Conservation (phyloP, 2,329 filamentous ascomycete species). For the Rasamsonia emersonii region DNA sequence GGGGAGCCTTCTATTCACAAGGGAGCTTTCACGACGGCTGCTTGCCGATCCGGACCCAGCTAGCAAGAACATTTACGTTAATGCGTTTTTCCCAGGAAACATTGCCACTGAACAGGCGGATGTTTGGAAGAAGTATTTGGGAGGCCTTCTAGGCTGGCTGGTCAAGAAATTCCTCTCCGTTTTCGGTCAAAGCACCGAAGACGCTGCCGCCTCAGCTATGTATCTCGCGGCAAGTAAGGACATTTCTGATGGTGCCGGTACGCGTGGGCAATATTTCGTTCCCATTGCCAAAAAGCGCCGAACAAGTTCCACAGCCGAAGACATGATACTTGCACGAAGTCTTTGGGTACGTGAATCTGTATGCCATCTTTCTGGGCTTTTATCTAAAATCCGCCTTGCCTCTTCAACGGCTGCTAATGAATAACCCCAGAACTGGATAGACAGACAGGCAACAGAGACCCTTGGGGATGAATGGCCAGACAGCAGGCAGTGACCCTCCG, state of each 20-base stretch:
- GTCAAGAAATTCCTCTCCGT: constrained; percentile 15
- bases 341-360: constrained; percentile 21
- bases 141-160: constrained; percentile 12
- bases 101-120: constrained; percentile 24
- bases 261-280: constrained; percentile 29
- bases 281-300: constrained; percentile 24
- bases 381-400: too few relatives aligned
- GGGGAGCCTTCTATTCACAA: constrained; percentile 23
- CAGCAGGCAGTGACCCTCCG: neutral
- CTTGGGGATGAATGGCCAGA: constrained; percentile 9
- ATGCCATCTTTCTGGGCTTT: too few relatives aligned
- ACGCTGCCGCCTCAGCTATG: constrained; percentile 23
- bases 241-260: constrained; percentile 11
- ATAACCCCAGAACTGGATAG: constrained; percentile 14
- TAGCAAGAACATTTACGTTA: constrained; percentile 19
- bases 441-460: constrained; percentile 11
- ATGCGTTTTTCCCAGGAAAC: constrained; percentile 25
- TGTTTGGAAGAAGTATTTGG: constrained; percentile 20
- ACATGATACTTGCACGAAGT: constrained; percentile 22
- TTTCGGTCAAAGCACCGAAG: constrained; percentile 17
- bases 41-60: constrained; percentile 11
- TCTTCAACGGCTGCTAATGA: too few relatives aligned
- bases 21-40: constrained; percentile 20
- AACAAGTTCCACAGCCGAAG: constrained; percentile 17
- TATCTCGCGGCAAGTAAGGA: constrained; percentile 20